Base-by-base conservation (phyloP, 2,329 filamentous ascomycete species). In the Penicillium expansum region DNA sequence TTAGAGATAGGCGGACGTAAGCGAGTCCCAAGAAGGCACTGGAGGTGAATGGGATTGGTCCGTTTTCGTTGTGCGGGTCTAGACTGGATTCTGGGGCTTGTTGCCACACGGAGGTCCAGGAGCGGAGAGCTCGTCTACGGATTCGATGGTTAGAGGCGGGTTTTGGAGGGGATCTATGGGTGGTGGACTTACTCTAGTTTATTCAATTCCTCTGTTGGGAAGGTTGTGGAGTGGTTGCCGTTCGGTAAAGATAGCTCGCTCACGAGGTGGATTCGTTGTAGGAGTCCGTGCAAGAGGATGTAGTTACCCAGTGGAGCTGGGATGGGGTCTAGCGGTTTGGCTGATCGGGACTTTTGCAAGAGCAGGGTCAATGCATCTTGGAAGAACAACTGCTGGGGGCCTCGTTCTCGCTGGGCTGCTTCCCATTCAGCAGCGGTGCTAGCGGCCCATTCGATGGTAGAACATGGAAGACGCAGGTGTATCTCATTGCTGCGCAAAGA, bases 241-340 rank as follows among this genome's bases (percentile, higher is more conserved):
- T 68, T 69, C 11, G 70, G 67, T 20, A 72, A 59, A 10, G 67
- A 71, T 16, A 72, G 57, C 48, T 72, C 70, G 52, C 68, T 71
- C 16, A 72, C 69, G 9, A 72, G 65, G 32, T 72, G 70, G 16
- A 91, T 86, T 59, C 90, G 86, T 64, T 91, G 88, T 11, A 90
- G 81, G 24, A 91, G 70, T 4, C 86, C 87, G 65, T 90, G 87
- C 3, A 91, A 87, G 33, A 91, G 77, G 8, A 89, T 82, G 62
- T 91, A 90, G 64, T 88, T 88, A 0, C 87, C 88, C 7, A 89
- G 72, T 0, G 85, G 84, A 8, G 72, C 62, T 9, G 70, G 70
- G 27, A 71, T 71, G 3, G 69, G 69, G 32, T 68, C 62, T n/a
- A 73, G 56, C 38, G 69, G 59, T 47, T 69, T 56, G 16, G 62